Evolutionary conservation across 305 asterid genomes (phyloP).

Genomic region (Solanum hybrid): DNA sequence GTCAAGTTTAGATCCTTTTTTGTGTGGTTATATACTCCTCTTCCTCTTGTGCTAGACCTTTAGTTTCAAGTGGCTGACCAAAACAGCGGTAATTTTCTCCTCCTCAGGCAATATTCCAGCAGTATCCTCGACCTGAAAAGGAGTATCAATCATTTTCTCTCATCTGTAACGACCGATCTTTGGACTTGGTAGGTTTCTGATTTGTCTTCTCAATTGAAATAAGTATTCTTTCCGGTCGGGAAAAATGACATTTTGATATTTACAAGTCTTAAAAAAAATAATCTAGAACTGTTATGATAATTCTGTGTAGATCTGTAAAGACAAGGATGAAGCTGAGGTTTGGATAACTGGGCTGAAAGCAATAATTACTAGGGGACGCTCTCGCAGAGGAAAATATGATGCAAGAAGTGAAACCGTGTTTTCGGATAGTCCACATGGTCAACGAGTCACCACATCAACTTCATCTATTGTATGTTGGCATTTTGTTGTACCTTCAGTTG

Average conservation of each 20-base stretch:
- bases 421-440: constrained; percentile 42
- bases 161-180: constrained; percentile 52
- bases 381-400: constrained; percentile 37
- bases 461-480: constrained; percentile 36
- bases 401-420: constrained; percentile 31
- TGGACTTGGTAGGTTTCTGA: constrained; percentile 60
- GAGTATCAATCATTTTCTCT: constrained; percentile 84
- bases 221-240: not conserved
- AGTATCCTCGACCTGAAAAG: constrained; percentile 79
- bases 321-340: constrained; percentile 94
- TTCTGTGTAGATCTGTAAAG: constrained; percentile 74
- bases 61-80: constrained; percentile 14
- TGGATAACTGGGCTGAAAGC: constrained; percentile 86
- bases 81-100: constrained; percentile 7
- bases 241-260: constrained; percentile 4
- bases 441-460: constrained; percentile 33
- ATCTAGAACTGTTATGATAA: not conserved
- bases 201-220: constrained; percentile 9
- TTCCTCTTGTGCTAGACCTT: not conserved
- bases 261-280: not conserved
- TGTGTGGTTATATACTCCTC: not conserved
- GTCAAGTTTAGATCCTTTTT: not conserved
- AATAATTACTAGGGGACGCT: constrained; percentile 45
- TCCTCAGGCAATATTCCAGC: constrained; percentile 54
- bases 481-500: constrained; percentile 7